Base-by-base conservation (phyloP, 2,329 filamentous ascomycete species). In the Pseudocercospora eumusae region DNA sequence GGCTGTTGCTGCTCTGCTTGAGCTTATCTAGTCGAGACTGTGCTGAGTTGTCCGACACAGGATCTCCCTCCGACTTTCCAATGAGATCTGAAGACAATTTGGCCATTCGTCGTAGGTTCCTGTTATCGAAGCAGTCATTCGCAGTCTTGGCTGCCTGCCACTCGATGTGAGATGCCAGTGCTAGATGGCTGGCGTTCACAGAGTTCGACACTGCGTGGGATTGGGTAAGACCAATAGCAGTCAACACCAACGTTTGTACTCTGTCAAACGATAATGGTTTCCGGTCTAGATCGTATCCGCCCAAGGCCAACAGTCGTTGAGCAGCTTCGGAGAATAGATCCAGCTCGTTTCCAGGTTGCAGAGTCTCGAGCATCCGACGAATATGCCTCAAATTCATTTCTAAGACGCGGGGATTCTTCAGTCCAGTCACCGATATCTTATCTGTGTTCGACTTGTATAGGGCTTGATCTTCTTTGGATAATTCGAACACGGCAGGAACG, bases 361-460 rank as follows among this genome's bases (percentile, higher is more conserved):
- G 69, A 27, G 77, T 76, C 9, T 75, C 74, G 36, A 90, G 77
- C 84, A 89, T 88, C 60, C 84, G 82, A 68, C 84, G 82, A 1
- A 90, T 77, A 72, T 90, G 86, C 10, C 86, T 80, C 60, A 88
- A 77, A 67, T 91, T 90, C 65, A 89, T 85, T 36, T 80, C 80
- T 57, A 75, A 54, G 8, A 76, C 70, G 13, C 73, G 61, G 13
- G 64, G 56, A 53, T 71, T 70, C 1, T 63, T 63, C 10, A 66
- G 61, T 10, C 63, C 47, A 20, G 62, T 44, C 18, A 42, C 27
- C 52, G 28, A 54, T 18, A 25, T 54, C 15, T 54, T 60, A 15
- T 64, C 62, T 36, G 50, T 56, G 15, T 47, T 52, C 31, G 65
- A 18, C 54, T 59, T 45, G 57, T 64, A 65, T 20, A 57, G 44